phyloP scores from a whole-genome alignment of 208 protist species.

The Trypanosoma brucei region DNA sequence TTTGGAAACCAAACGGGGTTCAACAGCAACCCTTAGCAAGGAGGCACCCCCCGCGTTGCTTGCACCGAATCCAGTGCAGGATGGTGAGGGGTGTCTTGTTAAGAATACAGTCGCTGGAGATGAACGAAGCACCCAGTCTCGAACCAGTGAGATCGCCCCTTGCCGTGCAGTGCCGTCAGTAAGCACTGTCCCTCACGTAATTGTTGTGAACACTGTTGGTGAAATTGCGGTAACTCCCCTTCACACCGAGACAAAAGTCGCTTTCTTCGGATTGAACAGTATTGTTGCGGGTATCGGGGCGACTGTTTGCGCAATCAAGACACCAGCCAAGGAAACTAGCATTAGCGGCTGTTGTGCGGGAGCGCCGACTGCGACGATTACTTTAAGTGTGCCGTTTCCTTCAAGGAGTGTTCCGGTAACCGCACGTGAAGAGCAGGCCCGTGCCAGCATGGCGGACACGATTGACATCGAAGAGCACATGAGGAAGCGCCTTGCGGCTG shows the following conservation, averaged over 20 bases:
- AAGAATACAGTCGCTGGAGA: background rate
- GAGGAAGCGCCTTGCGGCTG: conserved; percentile 49
- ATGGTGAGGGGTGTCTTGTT: too few relatives aligned
- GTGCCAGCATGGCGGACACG: background rate
- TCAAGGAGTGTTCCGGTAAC: background rate
- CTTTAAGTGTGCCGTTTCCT: background rate
- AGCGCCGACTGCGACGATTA: background rate
- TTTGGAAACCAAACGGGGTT: too few relatives aligned
- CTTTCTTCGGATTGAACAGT: conserved; percentile 55
- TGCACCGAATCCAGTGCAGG: too few relatives aligned
- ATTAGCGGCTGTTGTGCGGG: background rate
- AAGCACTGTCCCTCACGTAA: conserved; percentile 49
- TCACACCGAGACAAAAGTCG: conserved; percentile 38
- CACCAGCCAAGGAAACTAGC: conserved; percentile 7
- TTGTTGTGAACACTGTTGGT: conserved; percentile 60
- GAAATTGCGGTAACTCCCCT: conserved; percentile 57
- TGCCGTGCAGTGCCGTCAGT: background rate
- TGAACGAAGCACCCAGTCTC: background rate
- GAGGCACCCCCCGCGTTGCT: too few relatives aligned
- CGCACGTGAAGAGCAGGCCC: too few relatives aligned
- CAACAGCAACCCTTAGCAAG: too few relatives aligned
- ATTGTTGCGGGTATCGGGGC: conserved; percentile 57
- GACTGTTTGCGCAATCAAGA: conserved; percentile 47
- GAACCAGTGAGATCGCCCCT: background rate
- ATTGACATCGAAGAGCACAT: conserved; percentile 61